Conservation (phyloP, 805 yeast genomes). For the Cyberlindnera misumaiensis region DNA sequence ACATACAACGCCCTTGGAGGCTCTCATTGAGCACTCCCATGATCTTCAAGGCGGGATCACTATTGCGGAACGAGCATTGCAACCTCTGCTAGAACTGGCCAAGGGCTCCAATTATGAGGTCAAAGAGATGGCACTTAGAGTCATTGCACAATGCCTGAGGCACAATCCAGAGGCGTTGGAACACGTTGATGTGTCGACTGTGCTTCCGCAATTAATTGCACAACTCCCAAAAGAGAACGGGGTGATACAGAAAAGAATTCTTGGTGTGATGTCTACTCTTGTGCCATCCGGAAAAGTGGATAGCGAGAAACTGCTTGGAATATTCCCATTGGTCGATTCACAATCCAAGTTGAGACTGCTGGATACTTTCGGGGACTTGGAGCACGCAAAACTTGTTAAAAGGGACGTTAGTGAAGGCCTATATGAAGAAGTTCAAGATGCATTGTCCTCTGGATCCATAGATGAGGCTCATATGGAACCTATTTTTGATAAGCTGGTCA, state of each 20-base stretch:
- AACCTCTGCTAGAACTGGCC: neutral
- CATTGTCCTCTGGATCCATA: slow-evolving; percentile 21
- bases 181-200: slow-evolving; percentile 24
- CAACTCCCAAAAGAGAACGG: slow-evolving; percentile 18
- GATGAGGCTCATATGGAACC: slow-evolving; percentile 33
- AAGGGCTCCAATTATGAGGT: slow-evolving; percentile 34
- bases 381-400: slow-evolving; percentile 5
- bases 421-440: slow-evolving; percentile 14
- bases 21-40: neutral
- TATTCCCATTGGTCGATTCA: slow-evolving; percentile 17
- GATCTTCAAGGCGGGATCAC: neutral
- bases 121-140: slow-evolving; percentile 50
- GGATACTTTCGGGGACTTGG: slow-evolving; percentile 41
- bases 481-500: slow-evolving; percentile 33
- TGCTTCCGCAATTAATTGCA: slow-evolving; percentile 7
- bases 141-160: slow-evolving; percentile 62
- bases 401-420: slow-evolving; percentile 1
- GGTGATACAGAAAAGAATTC: slow-evolving; percentile 37
- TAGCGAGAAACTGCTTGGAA: slow-evolving; percentile 18
- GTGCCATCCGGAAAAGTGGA: slow-evolving; percentile 23
- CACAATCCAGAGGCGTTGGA: slow-evolving; percentile 61
- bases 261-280: slow-evolving; percentile 47
- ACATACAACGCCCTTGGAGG: neutral
- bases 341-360: slow-evolving; percentile 32
- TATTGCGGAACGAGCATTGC: slow-evolving; percentile 2